These are phyloP conservation scores for Globisporangium yorkense DNA, from an alignment of 352 stramenopile species.

Conservation along the genomic window DNA sequence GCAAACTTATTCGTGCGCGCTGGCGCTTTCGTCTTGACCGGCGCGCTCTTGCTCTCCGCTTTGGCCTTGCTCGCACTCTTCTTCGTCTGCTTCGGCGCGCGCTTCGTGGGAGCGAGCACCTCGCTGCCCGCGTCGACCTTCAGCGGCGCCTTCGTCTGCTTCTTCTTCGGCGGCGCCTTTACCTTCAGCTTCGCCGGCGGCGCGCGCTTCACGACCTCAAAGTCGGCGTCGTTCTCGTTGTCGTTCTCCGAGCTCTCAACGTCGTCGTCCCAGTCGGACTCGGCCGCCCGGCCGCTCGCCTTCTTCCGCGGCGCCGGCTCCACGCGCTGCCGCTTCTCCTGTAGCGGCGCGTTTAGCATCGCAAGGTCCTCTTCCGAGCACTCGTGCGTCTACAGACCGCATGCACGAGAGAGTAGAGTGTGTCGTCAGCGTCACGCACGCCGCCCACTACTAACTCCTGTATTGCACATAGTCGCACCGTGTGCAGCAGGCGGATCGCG, in stretches of 20 bases:
- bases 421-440: neutral
- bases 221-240: conserved; percentile 4
- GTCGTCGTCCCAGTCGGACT: conserved; percentile 9
- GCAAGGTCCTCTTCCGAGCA: conserved; percentile 26
- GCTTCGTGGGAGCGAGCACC: neutral
- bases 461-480: conserved; percentile 20
- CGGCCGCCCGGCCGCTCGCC: conserved; percentile 6
- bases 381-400: conserved; percentile 16
- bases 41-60: neutral
- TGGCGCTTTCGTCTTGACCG: neutral
- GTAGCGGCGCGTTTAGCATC: conserved; percentile 24
- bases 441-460: neutral
- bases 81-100: neutral
- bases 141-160: neutral
- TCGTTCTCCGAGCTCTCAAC: neutral
- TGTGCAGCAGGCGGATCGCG: conserved; percentile 33
- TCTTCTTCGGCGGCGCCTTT: neutral
- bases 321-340: conserved; percentile 30
- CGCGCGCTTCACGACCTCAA: neutral
- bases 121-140: neutral
- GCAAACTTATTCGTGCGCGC: neutral
- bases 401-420: neutral
- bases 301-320: conserved; percentile 6
- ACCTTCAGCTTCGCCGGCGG: conserved; percentile 1
- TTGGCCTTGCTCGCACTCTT: neutral